Percentiles rank a stretch among this genome's conserved stretches.
Conservation (phyloP, 495 filamentous ascomycete genomes). For the Penicillium atrosanguineum region DNA sequence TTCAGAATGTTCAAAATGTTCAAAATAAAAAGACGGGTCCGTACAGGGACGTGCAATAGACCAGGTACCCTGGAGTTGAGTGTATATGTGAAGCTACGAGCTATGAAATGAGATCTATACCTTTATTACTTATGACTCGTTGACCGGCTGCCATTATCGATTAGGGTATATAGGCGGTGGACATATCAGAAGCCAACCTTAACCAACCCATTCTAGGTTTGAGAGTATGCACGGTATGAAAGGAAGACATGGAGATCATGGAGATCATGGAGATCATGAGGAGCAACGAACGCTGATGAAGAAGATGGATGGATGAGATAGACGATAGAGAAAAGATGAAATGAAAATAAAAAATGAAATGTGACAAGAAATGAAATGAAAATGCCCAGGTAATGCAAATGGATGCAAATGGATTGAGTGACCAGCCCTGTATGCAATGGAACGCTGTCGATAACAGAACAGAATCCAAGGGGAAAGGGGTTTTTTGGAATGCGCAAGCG, state of each 20-base stretch:
- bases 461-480: neutral
- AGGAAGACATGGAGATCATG: neutral
- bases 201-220: neutral
- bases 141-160: neutral
- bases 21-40: neutral
- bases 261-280: neutral
- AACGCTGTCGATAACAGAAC: neutral
- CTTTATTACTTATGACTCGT: neutral
- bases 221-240: neutral
- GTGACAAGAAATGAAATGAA: neutral
- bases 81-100: conserved; percentile 13
- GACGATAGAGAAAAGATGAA: neutral
- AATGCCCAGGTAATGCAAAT: neutral
- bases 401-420: neutral
- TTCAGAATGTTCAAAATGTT: neutral
- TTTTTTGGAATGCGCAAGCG: neutral
- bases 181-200: neutral
- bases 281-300: neutral
- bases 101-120: conserved; percentile 20
- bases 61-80: conserved; percentile 6
- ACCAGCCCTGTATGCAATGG: neutral
- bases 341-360: neutral
- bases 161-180: neutral
- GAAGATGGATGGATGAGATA: neutral
- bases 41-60: conserved; percentile 3